These are phyloP conservation scores for Colletotrichum lini DNA, from an alignment of 2,329 filamentous ascomycete species.

Conservation along the genomic window DNA sequence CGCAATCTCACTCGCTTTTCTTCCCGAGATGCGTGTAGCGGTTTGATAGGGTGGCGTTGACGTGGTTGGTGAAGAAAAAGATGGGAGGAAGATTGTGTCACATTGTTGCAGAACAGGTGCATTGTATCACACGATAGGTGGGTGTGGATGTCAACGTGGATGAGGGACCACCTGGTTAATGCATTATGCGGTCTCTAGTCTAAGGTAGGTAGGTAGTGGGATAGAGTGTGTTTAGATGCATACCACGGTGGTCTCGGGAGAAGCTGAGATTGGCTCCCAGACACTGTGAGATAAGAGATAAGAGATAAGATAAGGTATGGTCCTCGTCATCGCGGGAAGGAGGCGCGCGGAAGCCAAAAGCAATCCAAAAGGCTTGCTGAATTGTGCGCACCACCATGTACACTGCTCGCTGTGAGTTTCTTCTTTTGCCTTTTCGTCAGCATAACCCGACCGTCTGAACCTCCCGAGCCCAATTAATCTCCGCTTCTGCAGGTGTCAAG, in stretches of 20 bases:
- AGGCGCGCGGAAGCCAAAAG: background rate
- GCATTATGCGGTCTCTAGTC: background rate
- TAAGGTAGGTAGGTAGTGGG: no score
- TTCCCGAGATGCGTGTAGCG: slow-evolving; percentile 19
- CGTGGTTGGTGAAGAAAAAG: slow-evolving; percentile 25
- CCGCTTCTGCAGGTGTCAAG: slow-evolving; percentile 35
- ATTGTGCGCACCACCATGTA: background rate
- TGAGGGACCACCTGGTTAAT: slow-evolving; percentile 9
- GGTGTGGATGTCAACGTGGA: background rate
- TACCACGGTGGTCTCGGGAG: background rate
- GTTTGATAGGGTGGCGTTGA: slow-evolving; percentile 17
- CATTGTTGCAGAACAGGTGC: slow-evolving; percentile 39
- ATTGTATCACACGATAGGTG: slow-evolving; percentile 19
- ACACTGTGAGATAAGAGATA: background rate
- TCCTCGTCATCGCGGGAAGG: background rate
- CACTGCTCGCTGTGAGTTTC: background rate
- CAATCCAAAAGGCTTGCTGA: slow-evolving; percentile 15
- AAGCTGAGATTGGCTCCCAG: background rate
- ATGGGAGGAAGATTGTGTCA: slow-evolving; percentile 30
- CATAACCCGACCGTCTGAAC: slow-evolving; percentile 32
- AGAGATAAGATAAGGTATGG: background rate
- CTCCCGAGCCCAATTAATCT: slow-evolving; percentile 6
- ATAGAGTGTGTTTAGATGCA: background rate
- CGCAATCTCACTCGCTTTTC: slow-evolving; percentile 18
- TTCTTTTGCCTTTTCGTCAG: slow-evolving; percentile 30